Evolutionary conservation across 2,329 filamentous ascomycete species (phyloP), one percentile per base, ranked within the genome.

Genomic region (Aphanoascus verrucosus): DNA sequence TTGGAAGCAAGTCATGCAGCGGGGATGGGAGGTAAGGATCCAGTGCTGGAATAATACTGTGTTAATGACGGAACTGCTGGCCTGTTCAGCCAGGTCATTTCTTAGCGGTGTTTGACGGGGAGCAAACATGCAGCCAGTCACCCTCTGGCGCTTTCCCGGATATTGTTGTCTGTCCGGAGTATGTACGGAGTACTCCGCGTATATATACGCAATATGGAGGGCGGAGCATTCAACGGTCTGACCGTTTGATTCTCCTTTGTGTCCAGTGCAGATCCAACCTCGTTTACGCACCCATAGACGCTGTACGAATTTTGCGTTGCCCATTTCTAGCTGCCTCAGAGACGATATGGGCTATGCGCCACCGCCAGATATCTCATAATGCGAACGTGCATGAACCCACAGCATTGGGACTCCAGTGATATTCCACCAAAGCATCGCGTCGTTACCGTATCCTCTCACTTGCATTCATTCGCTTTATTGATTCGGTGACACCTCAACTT

Each of bases 371-470:
- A 34, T 35, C 15, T n/a, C n/a, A n/a, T 44, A 43, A 43, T 45
- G 49, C 49, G 40, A 52, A 52, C 49, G 37, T 52, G 49, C 44
- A 48, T 41, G 51, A 53, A 53, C 51, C n/a, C 51, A 23, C 12
- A 42, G 3, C 15, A 14, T 43, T 35, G 51, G 51, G 43, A 53
- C 35, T 34, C 51, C 51, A 47, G 43, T 53, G 6, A 53, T 28
- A 12, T 11, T 32, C 17, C 31, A 23, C 23, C n/a, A 43, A 35
- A 28, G 5, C 14, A 5, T 32, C 34, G 17, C 34, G 40, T 32
- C 19, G 7, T n/a, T 28, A 12, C 43, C 17, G 35, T 19, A 41
- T 42, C n/a, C 42, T 42, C 40, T 34, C 34, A 8, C 37, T 23
- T 32, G 42, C 8, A 47, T 41, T 38, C 34, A 32, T 7, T 4